These are phyloP conservation scores for Yamadazyma blattariae DNA, from an alignment of 1,139 yeast genomes.

Conservation along the genomic window DNA sequence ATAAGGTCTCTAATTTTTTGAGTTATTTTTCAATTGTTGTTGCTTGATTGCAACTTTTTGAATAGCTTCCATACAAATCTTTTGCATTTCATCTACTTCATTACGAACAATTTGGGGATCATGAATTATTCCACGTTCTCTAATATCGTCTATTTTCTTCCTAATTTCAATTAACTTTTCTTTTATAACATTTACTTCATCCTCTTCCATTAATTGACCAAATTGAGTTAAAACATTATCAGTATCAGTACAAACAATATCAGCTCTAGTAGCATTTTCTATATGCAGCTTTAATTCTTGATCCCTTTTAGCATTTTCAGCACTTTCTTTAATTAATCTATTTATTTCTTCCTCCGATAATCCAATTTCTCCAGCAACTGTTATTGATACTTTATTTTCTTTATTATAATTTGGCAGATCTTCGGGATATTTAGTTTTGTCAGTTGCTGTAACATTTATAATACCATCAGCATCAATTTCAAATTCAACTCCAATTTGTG, in stretches of 20 bases:
- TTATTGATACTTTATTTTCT: constrained; percentile 51
- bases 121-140: constrained; percentile 31
- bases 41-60: constrained; percentile 51
- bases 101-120: constrained; percentile 38
- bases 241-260: constrained; percentile 54
- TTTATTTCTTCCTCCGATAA: constrained; percentile 63
- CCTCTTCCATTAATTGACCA: constrained; percentile 37
- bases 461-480: constrained; percentile 85
- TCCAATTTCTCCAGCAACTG: constrained; percentile 69
- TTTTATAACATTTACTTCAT: constrained; percentile 29
- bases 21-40: constrained; percentile 14
- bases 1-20: too few relatives aligned
- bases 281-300: constrained; percentile 37
- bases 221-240: constrained; percentile 49
- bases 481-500: constrained; percentile 71
- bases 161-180: constrained; percentile 35
- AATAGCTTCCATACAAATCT: constrained; percentile 48
- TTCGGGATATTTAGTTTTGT: constrained; percentile 52
- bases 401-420: constrained; percentile 27
- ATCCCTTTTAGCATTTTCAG: constrained; percentile 39
- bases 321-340: constrained; percentile 52
- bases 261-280: constrained; percentile 53
- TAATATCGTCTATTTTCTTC: constrained; percentile 43
- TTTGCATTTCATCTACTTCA: constrained; percentile 50
- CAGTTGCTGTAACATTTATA: constrained; percentile 69